Conservation (phyloP, 2,329 filamentous ascomycete species). For the Colletotrichum sp. region DNA sequence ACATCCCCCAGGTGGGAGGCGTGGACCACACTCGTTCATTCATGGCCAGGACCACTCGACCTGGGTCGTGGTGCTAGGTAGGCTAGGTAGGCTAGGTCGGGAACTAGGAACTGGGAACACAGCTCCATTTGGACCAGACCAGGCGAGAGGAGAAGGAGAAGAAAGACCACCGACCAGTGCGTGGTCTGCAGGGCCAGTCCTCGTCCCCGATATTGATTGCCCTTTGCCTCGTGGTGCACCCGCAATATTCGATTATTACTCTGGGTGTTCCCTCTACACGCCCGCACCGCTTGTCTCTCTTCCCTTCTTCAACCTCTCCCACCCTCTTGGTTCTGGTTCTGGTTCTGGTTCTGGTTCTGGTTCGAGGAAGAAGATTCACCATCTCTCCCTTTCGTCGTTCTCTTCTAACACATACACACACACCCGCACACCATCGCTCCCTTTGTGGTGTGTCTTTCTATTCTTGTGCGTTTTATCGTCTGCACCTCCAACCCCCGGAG, state of each 20-base stretch:
- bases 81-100: not conserved
- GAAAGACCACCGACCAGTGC: not conserved
- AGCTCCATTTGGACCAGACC: not conserved
- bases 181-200: not conserved
- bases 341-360: not conserved
- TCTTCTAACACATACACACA: not conserved
- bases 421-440: not conserved
- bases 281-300: not conserved
- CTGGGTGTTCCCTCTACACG: constrained; percentile 6
- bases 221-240: not conserved
- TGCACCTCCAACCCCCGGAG: not conserved
- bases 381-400: not conserved
- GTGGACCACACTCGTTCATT: not conserved
- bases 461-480: not conserved
- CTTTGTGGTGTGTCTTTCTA: constrained; percentile 14
- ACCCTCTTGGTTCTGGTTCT: not conserved
- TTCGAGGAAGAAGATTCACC: constrained; percentile 3
- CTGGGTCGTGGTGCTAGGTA: not conserved
- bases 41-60: not conserved
- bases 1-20: constrained; percentile 13
- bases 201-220: not conserved
- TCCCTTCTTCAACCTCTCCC: constrained; percentile 3
- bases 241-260: constrained; percentile 12
- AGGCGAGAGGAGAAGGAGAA: not conserved
- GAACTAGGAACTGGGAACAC: not conserved